A percentile compares a stretch with the other conserved stretches of the same genome.
Conservation (phyloP, 768 basidiomycete genomes). For the Ephemerocybe angulata region DNA sequence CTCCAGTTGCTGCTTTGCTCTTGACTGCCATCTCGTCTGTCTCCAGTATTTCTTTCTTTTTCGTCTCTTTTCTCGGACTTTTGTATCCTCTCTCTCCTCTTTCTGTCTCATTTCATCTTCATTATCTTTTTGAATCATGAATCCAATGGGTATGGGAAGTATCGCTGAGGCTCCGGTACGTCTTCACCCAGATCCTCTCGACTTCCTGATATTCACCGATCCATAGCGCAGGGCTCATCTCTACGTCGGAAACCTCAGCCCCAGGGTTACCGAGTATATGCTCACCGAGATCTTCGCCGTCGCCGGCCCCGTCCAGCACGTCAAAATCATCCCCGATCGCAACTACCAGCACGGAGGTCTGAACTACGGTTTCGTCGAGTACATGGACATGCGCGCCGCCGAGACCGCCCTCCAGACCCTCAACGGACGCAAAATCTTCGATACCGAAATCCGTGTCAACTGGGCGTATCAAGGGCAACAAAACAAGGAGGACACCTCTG, state of each 20-base stretch:
- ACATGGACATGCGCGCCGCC: conserved; percentile 96
- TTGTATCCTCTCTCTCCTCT: conserved; percentile 47
- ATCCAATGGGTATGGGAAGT: conserved; percentile 68
- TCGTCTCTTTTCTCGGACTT: conserved; percentile 41
- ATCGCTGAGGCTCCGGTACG: conserved; percentile 77
- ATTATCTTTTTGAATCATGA: conserved; percentile 65
- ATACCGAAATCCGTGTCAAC: conserved; percentile 98
- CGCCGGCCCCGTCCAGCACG: conserved; percentile 95
- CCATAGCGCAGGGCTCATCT: conserved; percentile 88
- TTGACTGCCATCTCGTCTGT: conserved; percentile 48
- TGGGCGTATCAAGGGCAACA: conserved; percentile 99
- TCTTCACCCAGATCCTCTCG: conserved; percentile 30
- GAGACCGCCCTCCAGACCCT: conserved; percentile 98
- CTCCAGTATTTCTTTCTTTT: conserved; percentile 45
- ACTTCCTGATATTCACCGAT: conserved; percentile 22
- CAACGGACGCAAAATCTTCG: conserved; percentile 99
- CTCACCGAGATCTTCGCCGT: conserved; percentile 96
- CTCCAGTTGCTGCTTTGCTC: conserved; percentile 34
- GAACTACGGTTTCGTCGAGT: conserved; percentile 99
- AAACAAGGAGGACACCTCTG: conserved; percentile 98
- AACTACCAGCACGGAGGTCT: conserved; percentile 99
- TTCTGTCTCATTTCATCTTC: conserved; percentile 54
- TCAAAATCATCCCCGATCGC: conserved; percentile 99
- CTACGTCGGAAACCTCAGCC: conserved; percentile 97
- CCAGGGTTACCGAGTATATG: conserved; percentile 98